These are phyloP conservation scores for Ilyonectria mors-panacis DNA, from an alignment of 2,329 filamentous ascomycete species.

Conservation along the genomic window DNA sequence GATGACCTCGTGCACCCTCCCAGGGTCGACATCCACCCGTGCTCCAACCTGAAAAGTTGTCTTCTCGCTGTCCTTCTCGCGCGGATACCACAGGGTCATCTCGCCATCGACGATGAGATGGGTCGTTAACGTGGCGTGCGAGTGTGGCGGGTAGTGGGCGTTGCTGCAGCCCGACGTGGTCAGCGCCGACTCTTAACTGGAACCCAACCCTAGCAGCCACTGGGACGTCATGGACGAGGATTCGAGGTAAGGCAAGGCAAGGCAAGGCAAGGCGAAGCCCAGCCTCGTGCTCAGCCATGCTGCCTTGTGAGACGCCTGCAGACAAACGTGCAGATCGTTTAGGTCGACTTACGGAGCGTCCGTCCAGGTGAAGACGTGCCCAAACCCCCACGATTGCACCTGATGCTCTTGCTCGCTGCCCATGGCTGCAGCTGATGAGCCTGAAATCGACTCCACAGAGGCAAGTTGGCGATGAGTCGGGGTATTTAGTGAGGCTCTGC, in stretches of 20 bases:
- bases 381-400: conserved; percentile 79
- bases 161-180: conserved; percentile 62
- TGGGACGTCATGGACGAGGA: not conserved
- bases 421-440: conserved; percentile 5
- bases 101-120: conserved; percentile 77
- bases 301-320: conserved; percentile 13
- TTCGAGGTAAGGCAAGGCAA: not conserved
- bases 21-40: conserved; percentile 76
- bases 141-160: conserved; percentile 78
- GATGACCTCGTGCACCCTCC: conserved; percentile 78
- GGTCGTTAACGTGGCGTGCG: conserved; percentile 75
- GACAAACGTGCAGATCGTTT: conserved; percentile 5
- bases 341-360: conserved; percentile 74
- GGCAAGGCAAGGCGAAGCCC: not conserved
- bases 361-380: conserved; percentile 79
- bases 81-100: conserved; percentile 77
- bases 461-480: not conserved
- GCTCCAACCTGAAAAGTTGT: conserved; percentile 73
- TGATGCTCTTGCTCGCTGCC: conserved; percentile 52
- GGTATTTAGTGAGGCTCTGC: conserved; percentile 23
- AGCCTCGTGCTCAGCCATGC: conserved; percentile 21
- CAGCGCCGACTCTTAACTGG: conserved; percentile 3
- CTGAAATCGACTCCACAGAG: not conserved
- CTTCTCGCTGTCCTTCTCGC: conserved; percentile 69
- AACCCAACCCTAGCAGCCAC: conserved; percentile 9